These are phyloP conservation scores for Spizellomyces sp. DNA, from an alignment of 192 early-diverging fungal species.

Conservation along the genomic window DNA sequence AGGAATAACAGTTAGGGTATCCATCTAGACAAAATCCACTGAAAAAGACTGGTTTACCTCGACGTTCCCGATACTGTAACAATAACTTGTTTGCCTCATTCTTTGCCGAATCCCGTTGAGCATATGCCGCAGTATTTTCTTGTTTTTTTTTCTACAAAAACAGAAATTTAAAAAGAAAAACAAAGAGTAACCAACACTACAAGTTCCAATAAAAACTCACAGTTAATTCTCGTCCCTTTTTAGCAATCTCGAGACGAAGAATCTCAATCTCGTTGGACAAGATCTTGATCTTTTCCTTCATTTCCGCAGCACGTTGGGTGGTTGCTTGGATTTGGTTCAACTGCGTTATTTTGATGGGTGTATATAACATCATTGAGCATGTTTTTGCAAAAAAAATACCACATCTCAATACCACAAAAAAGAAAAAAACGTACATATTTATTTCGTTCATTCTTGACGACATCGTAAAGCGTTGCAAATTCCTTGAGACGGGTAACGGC, in stretches of 20 bases:
- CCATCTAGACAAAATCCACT: not conserved
- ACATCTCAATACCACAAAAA: not conserved
- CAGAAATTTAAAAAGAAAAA: not conserved
- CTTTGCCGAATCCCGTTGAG: slow-evolving; percentile 55
- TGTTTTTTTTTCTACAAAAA: slow-evolving; percentile 50
- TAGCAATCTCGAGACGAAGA: slow-evolving; percentile 56
- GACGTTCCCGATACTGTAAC: slow-evolving; percentile 49
- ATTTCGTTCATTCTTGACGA: slow-evolving; percentile 68
- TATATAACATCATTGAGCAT: not conserved
- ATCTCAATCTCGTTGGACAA: slow-evolving; percentile 68
- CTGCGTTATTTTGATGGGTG: slow-evolving; percentile 17
- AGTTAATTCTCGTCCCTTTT: slow-evolving; percentile 60
- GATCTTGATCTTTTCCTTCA: slow-evolving; percentile 68
- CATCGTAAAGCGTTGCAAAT: slow-evolving; percentile 58
- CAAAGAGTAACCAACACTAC: not conserved
- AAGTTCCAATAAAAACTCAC: slow-evolving; percentile 23
- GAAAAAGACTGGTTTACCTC: slow-evolving; percentile 33
- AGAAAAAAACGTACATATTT: slow-evolving; percentile 49
- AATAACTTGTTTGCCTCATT: slow-evolving; percentile 66
- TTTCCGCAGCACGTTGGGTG: slow-evolving; percentile 59
- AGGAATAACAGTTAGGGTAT: not conserved
- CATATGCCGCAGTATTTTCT: slow-evolving; percentile 58
- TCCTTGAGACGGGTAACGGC: slow-evolving; percentile 50
- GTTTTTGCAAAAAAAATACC: not conserved
- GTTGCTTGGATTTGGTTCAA: slow-evolving; percentile 64